phyloP scores from a whole-genome alignment of 2,329 filamentous ascomycete species.

The Claviceps sp. region DNA sequence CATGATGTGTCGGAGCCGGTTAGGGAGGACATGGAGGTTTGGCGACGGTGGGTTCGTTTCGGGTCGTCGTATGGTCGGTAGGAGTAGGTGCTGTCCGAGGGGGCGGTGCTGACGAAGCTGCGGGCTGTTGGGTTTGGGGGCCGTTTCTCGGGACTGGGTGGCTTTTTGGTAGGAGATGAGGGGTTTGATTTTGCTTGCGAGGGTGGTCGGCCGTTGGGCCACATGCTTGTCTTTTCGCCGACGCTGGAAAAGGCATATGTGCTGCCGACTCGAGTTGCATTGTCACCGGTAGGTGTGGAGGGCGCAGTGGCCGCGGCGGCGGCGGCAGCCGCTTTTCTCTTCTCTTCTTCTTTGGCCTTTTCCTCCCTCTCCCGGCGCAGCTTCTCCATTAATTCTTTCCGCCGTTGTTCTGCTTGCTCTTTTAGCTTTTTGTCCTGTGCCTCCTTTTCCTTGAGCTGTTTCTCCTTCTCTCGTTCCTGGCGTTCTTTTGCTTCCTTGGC shows the following conservation, averaged over 20 bases:
- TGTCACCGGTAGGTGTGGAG: conserved; percentile 11
- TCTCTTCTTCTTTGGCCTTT: conserved; percentile 26
- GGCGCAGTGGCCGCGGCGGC: conserved; percentile 20
- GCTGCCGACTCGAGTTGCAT: conserved; percentile 29
- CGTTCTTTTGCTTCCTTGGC: conserved; percentile 41
- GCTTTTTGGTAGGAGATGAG: conserved; percentile 9
- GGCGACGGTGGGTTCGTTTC: conserved; percentile 42
- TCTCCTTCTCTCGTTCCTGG: conserved; percentile 27
- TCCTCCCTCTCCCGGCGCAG: conserved; percentile 15
- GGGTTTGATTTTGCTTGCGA: conserved; percentile 12
- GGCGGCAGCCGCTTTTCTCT: conserved; percentile 24
- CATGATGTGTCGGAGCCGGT: conserved; percentile 74
- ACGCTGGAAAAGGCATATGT: conserved; percentile 52
- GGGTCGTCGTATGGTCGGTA: conserved; percentile 67
- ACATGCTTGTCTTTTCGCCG: conserved; percentile 57
- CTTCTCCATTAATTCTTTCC: conserved; percentile 13
- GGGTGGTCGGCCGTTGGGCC: conserved; percentile 43
- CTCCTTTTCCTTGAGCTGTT: conserved; percentile 24
- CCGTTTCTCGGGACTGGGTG: conserved; percentile 23
- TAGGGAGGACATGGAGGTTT: conserved; percentile 54
- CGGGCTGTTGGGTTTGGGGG: conserved; percentile 38
- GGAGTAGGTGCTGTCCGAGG: conserved; percentile 56
- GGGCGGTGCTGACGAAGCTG: conserved; percentile 41
- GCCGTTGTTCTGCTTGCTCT: conserved; percentile 21
- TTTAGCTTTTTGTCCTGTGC: conserved; percentile 21